A percentile compares a stretch with the other conserved stretches of the same genome.
Conservation (phyloP, 2,329 filamentous ascomycete genomes). For the Pseudopyricularia javanii region DNA sequence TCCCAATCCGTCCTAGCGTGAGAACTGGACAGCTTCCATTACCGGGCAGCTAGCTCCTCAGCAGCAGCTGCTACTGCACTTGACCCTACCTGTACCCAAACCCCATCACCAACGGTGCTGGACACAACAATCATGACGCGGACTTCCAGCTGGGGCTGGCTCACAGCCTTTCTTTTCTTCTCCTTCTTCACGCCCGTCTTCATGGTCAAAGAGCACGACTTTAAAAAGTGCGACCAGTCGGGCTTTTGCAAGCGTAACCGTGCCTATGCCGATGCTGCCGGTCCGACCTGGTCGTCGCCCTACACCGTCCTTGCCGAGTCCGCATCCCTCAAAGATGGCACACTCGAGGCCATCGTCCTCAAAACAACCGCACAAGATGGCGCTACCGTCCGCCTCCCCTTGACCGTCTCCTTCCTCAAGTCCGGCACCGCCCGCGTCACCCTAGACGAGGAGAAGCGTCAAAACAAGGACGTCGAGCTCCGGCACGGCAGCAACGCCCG, state of each 20-base stretch:
- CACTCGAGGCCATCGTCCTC: slow-evolving; percentile 67
- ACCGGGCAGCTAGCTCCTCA: too few species aligned
- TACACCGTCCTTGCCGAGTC: slow-evolving; percentile 66
- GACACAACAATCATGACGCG: neutral
- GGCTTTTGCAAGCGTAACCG: slow-evolving; percentile 97
- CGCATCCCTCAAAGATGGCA: slow-evolving; percentile 64
- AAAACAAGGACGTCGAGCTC: slow-evolving; percentile 79
- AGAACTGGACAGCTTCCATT: too few species aligned
- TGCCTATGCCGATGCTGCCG: slow-evolving; percentile 69
- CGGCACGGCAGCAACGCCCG: slow-evolving; percentile 71
- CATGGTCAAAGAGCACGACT: slow-evolving; percentile 87
- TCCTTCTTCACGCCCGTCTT: slow-evolving; percentile 31
- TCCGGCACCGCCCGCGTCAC: slow-evolving; percentile 80
- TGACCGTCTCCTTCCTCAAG: slow-evolving; percentile 79
- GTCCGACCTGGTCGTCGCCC: slow-evolving; percentile 62
- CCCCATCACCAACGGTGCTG: neutral
- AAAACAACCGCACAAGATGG: slow-evolving; percentile 59
- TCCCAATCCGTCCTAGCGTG: too few species aligned
- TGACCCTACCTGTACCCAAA: neutral
- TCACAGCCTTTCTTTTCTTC: neutral
- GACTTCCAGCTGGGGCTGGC: slow-evolving; percentile 1
- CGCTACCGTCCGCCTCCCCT: slow-evolving; percentile 65
- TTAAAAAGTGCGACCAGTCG: slow-evolving; percentile 92
- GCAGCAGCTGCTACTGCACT: too few species aligned
- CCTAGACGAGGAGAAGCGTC: slow-evolving; percentile 81